These are phyloP conservation scores for Vickermania spadyakhi DNA, from an alignment of 208 protist species.

Conservation along the genomic window DNA sequence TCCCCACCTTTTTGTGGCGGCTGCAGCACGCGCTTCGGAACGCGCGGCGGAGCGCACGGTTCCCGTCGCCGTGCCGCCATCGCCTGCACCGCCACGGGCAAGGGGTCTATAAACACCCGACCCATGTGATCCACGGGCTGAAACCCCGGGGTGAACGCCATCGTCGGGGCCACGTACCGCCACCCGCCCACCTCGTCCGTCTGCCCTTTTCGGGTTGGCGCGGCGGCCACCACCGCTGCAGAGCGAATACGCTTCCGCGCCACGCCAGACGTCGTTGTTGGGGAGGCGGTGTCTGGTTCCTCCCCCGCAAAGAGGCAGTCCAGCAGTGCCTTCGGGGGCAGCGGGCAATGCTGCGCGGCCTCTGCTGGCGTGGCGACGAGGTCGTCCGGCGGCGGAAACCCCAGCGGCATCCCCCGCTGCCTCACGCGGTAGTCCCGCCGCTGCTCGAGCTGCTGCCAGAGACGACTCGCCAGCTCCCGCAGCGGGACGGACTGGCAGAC, in stretches of 20 bases:
- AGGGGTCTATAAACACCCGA: conserved; percentile 59
- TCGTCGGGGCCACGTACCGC: conserved; percentile 5
- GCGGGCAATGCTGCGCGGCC: neutral
- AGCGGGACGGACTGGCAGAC: too few relatives aligned
- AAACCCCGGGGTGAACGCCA: conserved; percentile 34
- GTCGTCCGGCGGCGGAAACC: neutral
- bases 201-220: neutral
- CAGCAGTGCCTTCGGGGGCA: neutral
- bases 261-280: too few relatives aligned
- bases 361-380: too few relatives aligned
- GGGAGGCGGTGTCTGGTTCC: too few relatives aligned
- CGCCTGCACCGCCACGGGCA: conserved; percentile 30
- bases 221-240: neutral
- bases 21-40: conserved; percentile 34
- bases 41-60: conserved; percentile 31
- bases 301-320: neutral
- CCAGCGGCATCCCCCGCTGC: neutral
- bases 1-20: too few relatives aligned
- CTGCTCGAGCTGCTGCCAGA: neutral
- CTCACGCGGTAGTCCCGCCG: neutral
- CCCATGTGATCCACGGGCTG: conserved; percentile 62
- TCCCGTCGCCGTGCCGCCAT: conserved; percentile 10
- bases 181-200: neutral
- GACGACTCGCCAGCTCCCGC: too few relatives aligned
- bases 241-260: neutral